Evolutionary conservation across 2,329 filamentous ascomycete species (phyloP), one percentile per base, ranked within the genome.

Genomic region (Cadophora luteo-olivacea): DNA sequence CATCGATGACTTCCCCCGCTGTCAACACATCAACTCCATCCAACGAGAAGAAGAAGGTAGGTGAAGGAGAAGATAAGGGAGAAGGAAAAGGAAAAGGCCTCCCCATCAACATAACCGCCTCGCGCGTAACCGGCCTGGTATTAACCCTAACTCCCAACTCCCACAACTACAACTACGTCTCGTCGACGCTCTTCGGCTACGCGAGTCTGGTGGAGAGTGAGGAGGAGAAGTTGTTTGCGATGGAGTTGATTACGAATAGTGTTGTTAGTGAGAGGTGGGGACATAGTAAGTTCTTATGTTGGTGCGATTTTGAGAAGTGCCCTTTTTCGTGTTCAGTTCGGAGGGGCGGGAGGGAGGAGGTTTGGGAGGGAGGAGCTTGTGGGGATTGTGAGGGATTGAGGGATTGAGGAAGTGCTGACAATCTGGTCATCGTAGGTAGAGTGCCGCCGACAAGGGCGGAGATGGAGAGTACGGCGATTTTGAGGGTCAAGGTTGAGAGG

Each of bases 151-250:
- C 92, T 0, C 91, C 93, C n/a, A 91, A 92, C 82, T 87, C 86
- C 66, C 92, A 97, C 82, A 92, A 88, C 81, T 95, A 93, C 83
- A 96, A 97, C 82, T 97, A 97, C 82, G 92, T 92, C 70, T 93
- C 89, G 49, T 92, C 91, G 12, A 83, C 93, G 6, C 84, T 96
- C 16, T 93, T 94, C 76, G 94, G 93, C 0, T 86, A 90, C 77
- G 93, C 90, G 0, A 83, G 80, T 9, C 79, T 90, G 1, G 91
- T 97, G 5, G 86, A 87, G 3, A 86, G 90, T 68, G 77, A 81
- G 0, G 86, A 84, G 1, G 93, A 97, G 81, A 92, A 92, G 77
- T 78, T 92, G 4, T 96, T 87, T 80, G 93, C 92, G 12, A 91
- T 97, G 88, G 81, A 89, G 73, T 82, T 92, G 65, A 91, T 97